Percentiles rank a stretch among this genome's conserved stretches.
phyloP scores from a whole-genome alignment of 2,329 filamentous ascomycete genomes.

The Diplodia intermedia region DNA sequence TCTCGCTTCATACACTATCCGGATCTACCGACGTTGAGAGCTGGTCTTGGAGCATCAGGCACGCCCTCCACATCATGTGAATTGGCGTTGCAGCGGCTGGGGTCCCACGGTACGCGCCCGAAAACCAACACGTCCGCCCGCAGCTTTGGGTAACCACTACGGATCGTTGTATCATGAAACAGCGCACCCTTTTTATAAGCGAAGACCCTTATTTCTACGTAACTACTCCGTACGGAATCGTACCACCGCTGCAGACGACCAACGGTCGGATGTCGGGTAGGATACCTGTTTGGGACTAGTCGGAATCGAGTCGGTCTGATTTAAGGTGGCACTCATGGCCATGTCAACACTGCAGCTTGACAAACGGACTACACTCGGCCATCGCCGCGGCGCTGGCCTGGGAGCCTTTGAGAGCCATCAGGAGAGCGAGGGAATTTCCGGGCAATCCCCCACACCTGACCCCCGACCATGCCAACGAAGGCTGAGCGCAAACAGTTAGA shows the following conservation, averaged over 20 bases:
- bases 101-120: background rate
- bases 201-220: background rate
- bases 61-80: background rate
- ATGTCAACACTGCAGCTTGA: too few relatives aligned
- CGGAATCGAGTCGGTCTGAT: background rate
- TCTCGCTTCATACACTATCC: background rate
- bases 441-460: background rate
- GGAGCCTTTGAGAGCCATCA: too few relatives aligned
- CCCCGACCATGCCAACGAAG: slow-evolving; percentile 7
- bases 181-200: background rate
- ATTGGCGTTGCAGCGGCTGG: background rate
- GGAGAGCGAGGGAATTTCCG: background rate
- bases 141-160: background rate
- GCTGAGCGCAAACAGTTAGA: slow-evolving; percentile 24
- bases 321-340: background rate
- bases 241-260: background rate
- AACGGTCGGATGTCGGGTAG: background rate
- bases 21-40: too few relatives aligned
- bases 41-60: background rate
- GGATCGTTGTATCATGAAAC: too few relatives aligned
- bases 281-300: background rate
- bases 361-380: background rate
- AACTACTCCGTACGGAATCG: too few relatives aligned
- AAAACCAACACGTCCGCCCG: background rate
- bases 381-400: background rate